Evolutionary conservation across 2,329 filamentous ascomycete genomes (phyloP).

Genomic region (Calonectria pseudoturangicola): DNA sequence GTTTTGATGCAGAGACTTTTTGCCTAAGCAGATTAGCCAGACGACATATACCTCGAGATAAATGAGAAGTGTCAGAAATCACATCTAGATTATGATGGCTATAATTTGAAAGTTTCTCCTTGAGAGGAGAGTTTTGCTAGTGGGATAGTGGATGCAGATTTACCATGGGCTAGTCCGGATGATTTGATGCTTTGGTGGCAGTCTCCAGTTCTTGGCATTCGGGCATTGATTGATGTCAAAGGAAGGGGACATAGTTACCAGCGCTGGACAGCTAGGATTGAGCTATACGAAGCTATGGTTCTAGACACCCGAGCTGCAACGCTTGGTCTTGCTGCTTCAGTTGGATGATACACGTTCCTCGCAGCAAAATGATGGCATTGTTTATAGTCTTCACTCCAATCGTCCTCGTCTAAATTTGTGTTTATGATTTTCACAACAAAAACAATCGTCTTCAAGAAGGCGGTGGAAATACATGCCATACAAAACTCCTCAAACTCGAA

Average conservation of each 20-base stretch:
- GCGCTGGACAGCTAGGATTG: not conserved
- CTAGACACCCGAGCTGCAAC: not conserved
- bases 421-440: constrained; percentile 1
- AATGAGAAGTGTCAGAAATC: not conserved
- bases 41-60: not conserved
- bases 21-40: constrained; percentile 56
- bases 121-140: not conserved
- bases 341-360: not conserved
- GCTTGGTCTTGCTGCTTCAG: not conserved
- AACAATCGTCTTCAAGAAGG: constrained; percentile 9
- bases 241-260: not conserved
- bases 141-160: not conserved
- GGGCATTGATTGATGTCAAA: too few species aligned
- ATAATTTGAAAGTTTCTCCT: not conserved
- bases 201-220: not conserved
- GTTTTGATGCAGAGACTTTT: constrained; percentile 81
- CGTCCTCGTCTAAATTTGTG: constrained; percentile 11
- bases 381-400: not conserved
- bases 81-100: not conserved
- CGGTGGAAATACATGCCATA: constrained; percentile 17
- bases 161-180: not conserved
- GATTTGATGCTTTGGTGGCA: not conserved
- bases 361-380: constrained; percentile 16
- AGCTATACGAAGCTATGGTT: not conserved
- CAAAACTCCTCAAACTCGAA: constrained; percentile 55